Evolutionary conservation across 2,329 filamentous ascomycete species (phyloP).

Genomic region (Hymenoscyphus infarciens): DNA sequence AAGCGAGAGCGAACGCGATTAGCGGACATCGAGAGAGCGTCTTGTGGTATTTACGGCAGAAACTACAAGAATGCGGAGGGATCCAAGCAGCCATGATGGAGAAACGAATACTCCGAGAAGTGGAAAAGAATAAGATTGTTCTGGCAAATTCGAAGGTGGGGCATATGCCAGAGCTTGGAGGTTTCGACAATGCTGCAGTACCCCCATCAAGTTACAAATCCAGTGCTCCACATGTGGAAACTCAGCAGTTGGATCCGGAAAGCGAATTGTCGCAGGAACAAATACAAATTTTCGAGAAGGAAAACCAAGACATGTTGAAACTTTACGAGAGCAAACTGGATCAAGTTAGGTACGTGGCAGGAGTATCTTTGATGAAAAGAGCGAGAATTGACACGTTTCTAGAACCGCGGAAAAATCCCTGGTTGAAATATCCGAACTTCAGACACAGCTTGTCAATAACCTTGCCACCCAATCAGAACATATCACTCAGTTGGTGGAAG

Average conservation of each 20-base stretch:
- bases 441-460: slow-evolving; percentile 83
- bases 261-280: slow-evolving; percentile 72
- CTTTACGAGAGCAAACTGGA: slow-evolving; percentile 92
- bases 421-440: slow-evolving; percentile 87
- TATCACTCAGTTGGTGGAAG: slow-evolving; percentile 82
- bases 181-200: slow-evolving; percentile 22
- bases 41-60: slow-evolving; percentile 74
- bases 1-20: slow-evolving; percentile 63
- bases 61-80: slow-evolving; percentile 70
- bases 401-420: slow-evolving; percentile 88
- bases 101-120: slow-evolving; percentile 74
- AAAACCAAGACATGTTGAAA: slow-evolving; percentile 88
- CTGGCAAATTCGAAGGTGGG: slow-evolving; percentile 62
- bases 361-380: not conserved
- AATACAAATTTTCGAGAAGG: slow-evolving; percentile 86
- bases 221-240: slow-evolving; percentile 21
- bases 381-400: not conserved
- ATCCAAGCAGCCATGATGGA: slow-evolving; percentile 93
- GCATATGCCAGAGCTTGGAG: slow-evolving; percentile 28
- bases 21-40: slow-evolving; percentile 76
- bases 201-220: slow-evolving; percentile 18
- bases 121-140: slow-evolving; percentile 86
- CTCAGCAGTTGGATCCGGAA: slow-evolving; percentile 26
- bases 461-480: slow-evolving; percentile 81
- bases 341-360: slow-evolving; percentile 75